Evolutionary conservation across 192 early-diverging fungal species (phyloP), one percentile per base, ranked within the genome.

Genomic region (Neocallimastix lanati): DNA sequence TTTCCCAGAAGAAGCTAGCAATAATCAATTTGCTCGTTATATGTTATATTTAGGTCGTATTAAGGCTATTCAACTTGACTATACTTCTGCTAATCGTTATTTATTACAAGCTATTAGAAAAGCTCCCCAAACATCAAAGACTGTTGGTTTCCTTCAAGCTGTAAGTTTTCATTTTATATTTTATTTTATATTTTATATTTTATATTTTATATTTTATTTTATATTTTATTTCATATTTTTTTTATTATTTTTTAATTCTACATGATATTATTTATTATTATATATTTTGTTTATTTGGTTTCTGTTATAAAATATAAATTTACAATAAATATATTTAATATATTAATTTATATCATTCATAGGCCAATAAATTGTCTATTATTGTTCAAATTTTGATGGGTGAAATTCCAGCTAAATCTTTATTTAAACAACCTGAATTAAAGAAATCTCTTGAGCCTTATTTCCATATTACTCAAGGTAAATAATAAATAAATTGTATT

Each of bases 311-410:
- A n/a, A n/a, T n/a, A n/a, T n/a, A n/a, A n/a, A n/a, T n/a, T n/a
- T n/a, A n/a, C n/a, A n/a, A n/a, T n/a, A n/a, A n/a, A n/a, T n/a
- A n/a, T n/a, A n/a, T n/a, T n/a, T n/a, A n/a, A n/a, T n/a, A n/a
- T n/a, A n/a, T n/a, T n/a, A n/a, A n/a, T n/a, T n/a, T n/a, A n/a
- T n/a, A n/a, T n/a, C n/a, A n/a, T n/a, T n/a, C n/a, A 33, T 33
- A 93, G 92, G 92, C 90, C 28, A 88, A 96, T 87, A 99, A 99
- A 85, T 89, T 99, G 29, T 91, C 93, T 36, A 95, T 99, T 76
- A 96, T 98, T 83, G 96, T 99, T 4, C 96, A 99, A 86, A 85
- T 99, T 78, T 85, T 99, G 84, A 97, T 97, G 94, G 98, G 98
- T 29, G 96, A 99, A 81, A 98, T 99, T 79, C 96, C 98, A 16